Base-by-base conservation (phyloP, 148 eudicot species). In the Dysphania ambrosioides region DNA sequence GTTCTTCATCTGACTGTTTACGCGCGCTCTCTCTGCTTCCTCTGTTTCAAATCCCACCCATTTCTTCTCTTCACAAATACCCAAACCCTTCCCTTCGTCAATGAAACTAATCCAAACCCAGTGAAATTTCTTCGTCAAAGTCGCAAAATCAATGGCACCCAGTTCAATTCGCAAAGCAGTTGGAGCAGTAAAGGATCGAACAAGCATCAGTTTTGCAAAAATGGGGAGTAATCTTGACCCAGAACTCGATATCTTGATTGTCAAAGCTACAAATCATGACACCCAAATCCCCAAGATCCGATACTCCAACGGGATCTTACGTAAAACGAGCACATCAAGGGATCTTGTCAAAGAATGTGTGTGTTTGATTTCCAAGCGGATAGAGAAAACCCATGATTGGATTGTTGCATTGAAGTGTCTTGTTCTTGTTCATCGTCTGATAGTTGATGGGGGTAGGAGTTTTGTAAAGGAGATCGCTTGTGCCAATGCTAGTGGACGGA, bases 141-240 rank as follows among this genome's bases (percentile, higher is more conserved):
- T 35, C 24, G 55, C 5, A 26, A 58, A 29, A 51, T 51, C n/a
- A 77, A 79, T 79, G 82, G 75, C 75, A 31, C 66, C 74, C 9
- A 79, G 67, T 80, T 53, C 59, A 64, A 57, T 83, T 64, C 77
- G 85, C 24, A 85, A 67, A 81, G 88, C 87, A 18, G 79, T 87
- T 15, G 88, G 88, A 9, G 72, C 68, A 2, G 77, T 87, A 6
- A 87, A 85, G 71, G 90, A 87, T 68, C 80, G 83, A 78, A 83
- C 90, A 26, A 85, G 88, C 78, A 85, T 87, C 30, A 73, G 82
- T 76, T 58, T 87, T 26, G 90, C 90, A n/a, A 87, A 85, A 69
- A 83, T 85, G 11, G 79, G 85, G 16, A 79, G 86, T 18, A 82
- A 82, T 55, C 66, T 77, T 41, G 88, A 80, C 26, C 84, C 88